Percentiles rank a stretch among this genome's conserved stretches.
Conservation (phyloP, 257 asterid genomes). For the Solanum etuberosum region DNA sequence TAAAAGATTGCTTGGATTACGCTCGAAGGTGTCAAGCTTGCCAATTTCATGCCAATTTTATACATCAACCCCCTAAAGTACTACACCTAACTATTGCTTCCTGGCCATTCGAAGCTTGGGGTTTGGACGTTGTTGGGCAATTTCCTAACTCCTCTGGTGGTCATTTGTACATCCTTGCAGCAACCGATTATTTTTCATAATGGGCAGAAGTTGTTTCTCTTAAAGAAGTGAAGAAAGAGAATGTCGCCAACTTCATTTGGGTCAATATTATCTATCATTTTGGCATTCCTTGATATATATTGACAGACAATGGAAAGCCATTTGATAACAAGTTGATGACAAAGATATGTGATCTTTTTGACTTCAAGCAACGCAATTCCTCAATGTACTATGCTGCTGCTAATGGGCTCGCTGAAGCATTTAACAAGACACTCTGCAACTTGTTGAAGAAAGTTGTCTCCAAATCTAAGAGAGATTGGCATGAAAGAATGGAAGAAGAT, state of each 20-base stretch:
- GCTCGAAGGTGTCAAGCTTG: neutral
- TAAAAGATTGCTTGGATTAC: neutral
- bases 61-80: neutral
- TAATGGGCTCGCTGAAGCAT: neutral
- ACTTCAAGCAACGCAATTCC: neutral
- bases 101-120: accelerated
- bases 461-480: neutral
- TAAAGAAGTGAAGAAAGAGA: neutral
- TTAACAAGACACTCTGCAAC: neutral
- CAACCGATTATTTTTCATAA: too few species aligned
- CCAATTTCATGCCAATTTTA: too few species aligned
- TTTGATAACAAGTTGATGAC: neutral
- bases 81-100: neutral
- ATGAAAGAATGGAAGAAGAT: too few species aligned
- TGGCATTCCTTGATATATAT: too few species aligned
- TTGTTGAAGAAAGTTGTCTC: neutral
- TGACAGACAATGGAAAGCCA: too few species aligned
- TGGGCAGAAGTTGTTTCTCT: neutral
- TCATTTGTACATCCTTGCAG: neutral
- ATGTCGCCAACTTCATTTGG: neutral
- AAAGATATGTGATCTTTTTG: neutral
- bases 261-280: too few species aligned
- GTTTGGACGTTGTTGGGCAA: neutral
- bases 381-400: neutral
- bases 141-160: neutral